These are phyloP conservation scores for Tieghemostelium lacteum DNA, from an alignment of 78 protist genomes.

Conservation along the genomic window DNA sequence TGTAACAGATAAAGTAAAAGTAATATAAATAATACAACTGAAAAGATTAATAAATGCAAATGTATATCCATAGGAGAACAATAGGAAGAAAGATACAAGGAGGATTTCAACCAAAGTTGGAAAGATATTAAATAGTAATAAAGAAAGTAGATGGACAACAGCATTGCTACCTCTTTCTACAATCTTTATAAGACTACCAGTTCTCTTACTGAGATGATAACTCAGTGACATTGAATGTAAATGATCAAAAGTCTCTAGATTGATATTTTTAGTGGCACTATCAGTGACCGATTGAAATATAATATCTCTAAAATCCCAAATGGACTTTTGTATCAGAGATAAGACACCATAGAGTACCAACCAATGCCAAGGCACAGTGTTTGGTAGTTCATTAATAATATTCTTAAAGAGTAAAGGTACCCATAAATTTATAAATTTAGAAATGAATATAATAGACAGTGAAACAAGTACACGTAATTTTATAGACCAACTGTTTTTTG, in stretches of 20 bases:
- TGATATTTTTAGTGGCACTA: not conserved
- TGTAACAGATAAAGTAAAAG: conserved; percentile 63
- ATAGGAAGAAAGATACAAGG: conserved; percentile 31
- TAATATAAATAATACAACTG: conserved; percentile 27
- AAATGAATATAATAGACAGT: not conserved
- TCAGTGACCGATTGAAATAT: conserved; percentile 16
- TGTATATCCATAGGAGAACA: conserved; percentile 4
- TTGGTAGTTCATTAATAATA: not conserved
- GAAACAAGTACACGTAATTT: not conserved
- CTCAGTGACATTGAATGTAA: conserved; percentile 11
- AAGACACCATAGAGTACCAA: not conserved
- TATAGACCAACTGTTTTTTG: not conserved
- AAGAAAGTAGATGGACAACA: conserved; percentile 1
- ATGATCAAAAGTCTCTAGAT: conserved; percentile 36
- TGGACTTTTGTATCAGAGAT: conserved; percentile 1
- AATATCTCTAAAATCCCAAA: conserved; percentile 8
- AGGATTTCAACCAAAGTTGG: conserved; percentile 59
- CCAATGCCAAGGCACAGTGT: not conserved
- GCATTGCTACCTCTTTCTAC: conserved; percentile 28
- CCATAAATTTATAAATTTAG: not conserved
- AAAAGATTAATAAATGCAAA: conserved; percentile 25
- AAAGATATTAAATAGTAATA: conserved; percentile 43
- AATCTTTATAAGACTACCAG: conserved; percentile 17
- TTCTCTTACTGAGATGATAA: conserved; percentile 13
- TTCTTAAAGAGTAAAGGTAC: not conserved